Conservation (phyloP, 169 alveolate species). For the Cryptosporidium sp. region DNA sequence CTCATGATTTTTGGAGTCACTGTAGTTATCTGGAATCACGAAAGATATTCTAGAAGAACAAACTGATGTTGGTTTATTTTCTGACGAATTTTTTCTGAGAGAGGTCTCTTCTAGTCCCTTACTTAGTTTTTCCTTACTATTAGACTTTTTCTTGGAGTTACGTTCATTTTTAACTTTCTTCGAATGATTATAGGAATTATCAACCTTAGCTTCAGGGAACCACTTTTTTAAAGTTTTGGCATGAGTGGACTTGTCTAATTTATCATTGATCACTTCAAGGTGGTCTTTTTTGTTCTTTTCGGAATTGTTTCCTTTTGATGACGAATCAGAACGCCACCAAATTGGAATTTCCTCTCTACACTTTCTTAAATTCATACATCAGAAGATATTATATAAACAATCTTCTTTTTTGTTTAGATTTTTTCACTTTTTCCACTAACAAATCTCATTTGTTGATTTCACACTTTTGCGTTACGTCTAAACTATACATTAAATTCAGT, state of each 20-base stretch:
- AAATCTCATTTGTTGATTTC: slow-evolving; percentile 1
- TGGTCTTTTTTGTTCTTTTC: background rate
- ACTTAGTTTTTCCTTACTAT: background rate
- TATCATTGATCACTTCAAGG: background rate
- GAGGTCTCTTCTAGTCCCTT: background rate
- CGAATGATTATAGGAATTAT: background rate
- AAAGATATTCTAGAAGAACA: slow-evolving; percentile 15
- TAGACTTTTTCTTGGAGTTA: background rate
- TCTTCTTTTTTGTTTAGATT: background rate
- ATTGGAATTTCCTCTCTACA: slow-evolving; percentile 63
- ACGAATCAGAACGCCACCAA: slow-evolving; percentile 75
- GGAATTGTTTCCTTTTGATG: slow-evolving; percentile 5
- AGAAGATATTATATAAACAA: background rate
- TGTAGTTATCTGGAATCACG: slow-evolving; percentile 5
- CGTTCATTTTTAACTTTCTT: background rate
- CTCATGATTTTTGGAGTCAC: background rate
- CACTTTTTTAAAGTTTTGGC: slow-evolving; percentile 53
- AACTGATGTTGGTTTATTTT: background rate
- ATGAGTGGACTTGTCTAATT: background rate
- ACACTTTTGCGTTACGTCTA: slow-evolving; percentile 75
- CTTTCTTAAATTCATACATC: slow-evolving; percentile 33
- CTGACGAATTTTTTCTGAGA: background rate
- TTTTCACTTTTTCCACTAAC: slow-evolving; percentile 16
- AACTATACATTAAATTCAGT: background rate
- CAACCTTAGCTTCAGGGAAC: slow-evolving; percentile 51